Base-by-base conservation (phyloP, 371 early-diverging fungal genomes). In the Basidiobolus meristosporus region DNA sequence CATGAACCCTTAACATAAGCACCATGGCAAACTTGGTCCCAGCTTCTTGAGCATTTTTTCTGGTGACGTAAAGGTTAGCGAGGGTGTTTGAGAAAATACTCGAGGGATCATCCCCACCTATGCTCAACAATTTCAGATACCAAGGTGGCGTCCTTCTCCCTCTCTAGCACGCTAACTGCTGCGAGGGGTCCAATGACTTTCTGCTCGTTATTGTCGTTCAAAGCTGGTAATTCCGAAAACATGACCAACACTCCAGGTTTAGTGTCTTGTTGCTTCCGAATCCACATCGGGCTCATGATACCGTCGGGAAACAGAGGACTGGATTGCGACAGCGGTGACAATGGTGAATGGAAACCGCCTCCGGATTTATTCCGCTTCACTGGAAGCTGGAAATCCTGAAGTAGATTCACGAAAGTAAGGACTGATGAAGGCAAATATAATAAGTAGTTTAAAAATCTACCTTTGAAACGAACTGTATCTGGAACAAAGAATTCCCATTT, bases 251-350 rank as follows among this genome's bases (percentile, higher is more conserved):
- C 73, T 16, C 73, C 58, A 0, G 90, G 83, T 0, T 62, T 42
- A 4, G 50, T 43, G 32, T 72, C 60, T 16, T 65, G 58, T 40
- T 86, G 81, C 45, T 70, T 66, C 19, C 54, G 51, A 14, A 82
- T 48, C 84, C 84, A 89, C 7, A 54, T 37, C 1, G 83, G 70
- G 0, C 72, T 58, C 54, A 89, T 71, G 20, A 86, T 51, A 14
- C 87, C 87, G 52, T 85, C 86, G 0, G 90, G 90, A 59, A 71
- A 62, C 29, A 85, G 47, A 0, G 80, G 77, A 5, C 87, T 86
- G 3, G 63, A 52, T 7, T 65, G 56, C 7, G 60, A 63, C 1
- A 71, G 55, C 0, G 89, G 89, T 5, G 85, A 83, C 4, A 86
- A 53, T 1, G 64, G 44, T 1, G 75, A 49, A 38, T 45, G 45